Evolutionary conservation across 176 grass and related monocot species (phyloP), one percentile per base, ranked within the genome.

Genomic region (Otatea glauca): DNA sequence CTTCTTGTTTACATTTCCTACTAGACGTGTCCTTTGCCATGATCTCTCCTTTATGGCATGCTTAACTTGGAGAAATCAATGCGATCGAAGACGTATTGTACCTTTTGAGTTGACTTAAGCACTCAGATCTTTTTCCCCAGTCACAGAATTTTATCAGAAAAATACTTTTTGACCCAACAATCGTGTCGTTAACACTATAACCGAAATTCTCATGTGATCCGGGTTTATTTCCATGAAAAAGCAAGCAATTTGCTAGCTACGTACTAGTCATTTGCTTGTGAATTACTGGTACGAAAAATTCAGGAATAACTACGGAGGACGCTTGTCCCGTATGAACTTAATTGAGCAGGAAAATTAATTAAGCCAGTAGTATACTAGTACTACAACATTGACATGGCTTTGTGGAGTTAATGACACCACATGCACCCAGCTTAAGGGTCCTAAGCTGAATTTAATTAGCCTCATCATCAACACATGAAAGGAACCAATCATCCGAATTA

Each of bases 381-480:
- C 5, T 6, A 8, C 27, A 65, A 17, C 27, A 34, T 8, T 4
- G 70, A 47, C 54, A 45, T 6, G 21, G 37, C 37, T 78, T 6
- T 18, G 29, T 35, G 50, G 67, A 79, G 58, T 80, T 87, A 60
- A 84, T 91, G 69, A 7, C 85, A 53, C 44, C 84, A 84, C 89
- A 76, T 83, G 74, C 34, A 18, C 18, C 58, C 61, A 8, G 37
- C 56, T 18, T 15, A 70, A 25, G 68, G 42, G 25, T 25, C 53
- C 8, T 62, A 21, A 50, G 14, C 23, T 27, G 10, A n/a, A 70
- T 82, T 75, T 51, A 79, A 39, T 51, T 42, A 21, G 59, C 68
- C 58, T 48, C 41, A 32, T 69, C 68, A 24, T 37, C 34, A 9
- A 70, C 83, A 90, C 88, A 84, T 75, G 84, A 84, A 37, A 80